A percentile compares a stretch with the other conserved stretches of the same genome.
Evolutionary conservation across 345 rosid genomes (phyloP).

Genomic region (Psidium friedrichsthalianum): DNA sequence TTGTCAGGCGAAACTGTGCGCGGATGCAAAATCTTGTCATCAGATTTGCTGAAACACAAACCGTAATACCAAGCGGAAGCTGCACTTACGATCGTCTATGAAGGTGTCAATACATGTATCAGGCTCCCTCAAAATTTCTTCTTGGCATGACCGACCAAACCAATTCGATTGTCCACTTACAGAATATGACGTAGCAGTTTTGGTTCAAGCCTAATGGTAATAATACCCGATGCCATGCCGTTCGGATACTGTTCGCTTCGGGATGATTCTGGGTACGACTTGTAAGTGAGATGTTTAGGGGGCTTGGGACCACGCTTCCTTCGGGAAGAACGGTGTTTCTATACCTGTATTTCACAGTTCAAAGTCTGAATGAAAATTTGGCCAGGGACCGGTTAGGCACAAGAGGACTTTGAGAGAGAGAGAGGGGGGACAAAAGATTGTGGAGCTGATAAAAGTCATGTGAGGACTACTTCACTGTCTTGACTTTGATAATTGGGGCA

Average conservation of each 20-base stretch:
- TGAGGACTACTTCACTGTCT: constrained; percentile 3
- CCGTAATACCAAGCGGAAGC: background rate
- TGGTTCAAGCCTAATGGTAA: background rate
- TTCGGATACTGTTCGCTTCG: background rate
- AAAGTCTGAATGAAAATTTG: background rate
- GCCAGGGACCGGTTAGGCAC: constrained; percentile 8
- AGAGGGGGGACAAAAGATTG: constrained; percentile 14
- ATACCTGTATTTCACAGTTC: background rate
- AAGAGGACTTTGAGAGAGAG: background rate
- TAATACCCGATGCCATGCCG: background rate
- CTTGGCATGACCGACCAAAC: background rate
- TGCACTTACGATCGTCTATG: background rate
- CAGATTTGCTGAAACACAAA: background rate
- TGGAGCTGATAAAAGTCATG: constrained; percentile 13
- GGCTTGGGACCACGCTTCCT: background rate
- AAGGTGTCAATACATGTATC: background rate
- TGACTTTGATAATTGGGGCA: background rate
- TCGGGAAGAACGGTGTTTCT: background rate
- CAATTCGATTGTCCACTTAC: background rate
- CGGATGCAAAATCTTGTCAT: background rate
- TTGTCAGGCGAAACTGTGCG: constrained; percentile 5
- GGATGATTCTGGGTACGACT: background rate
- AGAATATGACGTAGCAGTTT: background rate
- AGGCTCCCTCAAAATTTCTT: background rate
- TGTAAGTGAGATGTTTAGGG: background rate